Evolutionary conservation across 306 rosid species (phyloP).

Genomic region (Amphicarpaea edgeworthii): DNA sequence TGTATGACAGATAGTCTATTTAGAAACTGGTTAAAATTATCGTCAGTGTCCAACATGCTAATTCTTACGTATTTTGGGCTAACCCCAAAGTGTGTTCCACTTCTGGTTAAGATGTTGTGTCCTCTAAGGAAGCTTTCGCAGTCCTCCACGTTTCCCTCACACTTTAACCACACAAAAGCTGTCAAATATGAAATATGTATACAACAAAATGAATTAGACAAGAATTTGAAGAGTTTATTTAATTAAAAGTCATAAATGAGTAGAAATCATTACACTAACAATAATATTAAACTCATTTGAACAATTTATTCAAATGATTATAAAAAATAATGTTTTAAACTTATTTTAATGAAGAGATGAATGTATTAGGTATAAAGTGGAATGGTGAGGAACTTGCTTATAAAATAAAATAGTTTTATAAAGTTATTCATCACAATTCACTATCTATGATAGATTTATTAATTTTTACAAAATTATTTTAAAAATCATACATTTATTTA

Average conservation of each 20-base stretch:
- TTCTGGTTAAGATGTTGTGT: constrained; percentile 56
- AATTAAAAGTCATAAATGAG: neutral
- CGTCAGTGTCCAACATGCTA: constrained; percentile 61
- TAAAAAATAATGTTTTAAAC: too few species aligned
- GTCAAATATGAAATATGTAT: neutral
- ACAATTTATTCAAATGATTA: too few species aligned
- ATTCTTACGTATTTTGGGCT: constrained; percentile 58
- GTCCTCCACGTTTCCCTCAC: constrained; percentile 57
- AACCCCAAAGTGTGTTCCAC: constrained; percentile 65
- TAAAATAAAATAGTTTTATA: too few species aligned
- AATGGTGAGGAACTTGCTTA: too few species aligned
- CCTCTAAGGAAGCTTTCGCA: constrained; percentile 55
- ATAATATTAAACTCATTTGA: neutral
- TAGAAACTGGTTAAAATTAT: constrained; percentile 49
- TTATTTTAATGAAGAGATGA: neutral
- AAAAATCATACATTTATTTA: too few species aligned
- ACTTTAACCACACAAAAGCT: constrained; percentile 67
- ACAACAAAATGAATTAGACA: neutral
- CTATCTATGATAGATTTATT: too few species aligned
- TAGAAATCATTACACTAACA: too few species aligned
- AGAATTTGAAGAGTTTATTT: neutral
- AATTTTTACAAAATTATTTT: too few species aligned
- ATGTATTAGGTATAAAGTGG: too few species aligned
- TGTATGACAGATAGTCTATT: constrained; percentile 49
- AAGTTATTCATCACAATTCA: too few species aligned